Conservation (phyloP, 768 basidiomycete genomes). For the Macrolepiota albuminosa region DNA sequence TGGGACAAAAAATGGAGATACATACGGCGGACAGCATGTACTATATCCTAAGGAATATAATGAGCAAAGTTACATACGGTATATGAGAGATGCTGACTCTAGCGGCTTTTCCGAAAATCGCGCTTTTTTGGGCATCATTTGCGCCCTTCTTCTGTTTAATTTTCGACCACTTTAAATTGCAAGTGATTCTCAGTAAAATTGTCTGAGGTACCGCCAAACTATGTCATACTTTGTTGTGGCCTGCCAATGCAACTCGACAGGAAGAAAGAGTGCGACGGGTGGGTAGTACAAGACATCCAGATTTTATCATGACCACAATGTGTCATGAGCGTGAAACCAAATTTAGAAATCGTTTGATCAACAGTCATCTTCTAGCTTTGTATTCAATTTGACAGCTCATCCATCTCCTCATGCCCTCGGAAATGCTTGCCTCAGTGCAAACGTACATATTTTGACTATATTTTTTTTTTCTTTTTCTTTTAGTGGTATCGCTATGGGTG, state of each 20-base stretch:
- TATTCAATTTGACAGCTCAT: not conserved
- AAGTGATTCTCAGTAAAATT: not conserved
- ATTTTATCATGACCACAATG: conserved; percentile 9
- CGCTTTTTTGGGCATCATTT: conserved; percentile 58
- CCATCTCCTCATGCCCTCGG: not conserved
- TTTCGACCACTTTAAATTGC: conserved; percentile 59
- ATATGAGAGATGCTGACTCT: conserved; percentile 34
- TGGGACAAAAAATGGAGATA: not conserved
- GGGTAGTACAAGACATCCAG: conserved; percentile 6
- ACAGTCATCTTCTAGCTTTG: not conserved
- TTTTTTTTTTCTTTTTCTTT: not conserved
- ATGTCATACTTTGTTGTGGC: conserved; percentile 37
- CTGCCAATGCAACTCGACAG: conserved; percentile 20
- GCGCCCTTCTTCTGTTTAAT: conserved; percentile 67
- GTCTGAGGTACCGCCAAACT: no score
- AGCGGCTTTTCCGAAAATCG: conserved; percentile 49
- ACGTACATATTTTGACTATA: conserved; percentile 1
- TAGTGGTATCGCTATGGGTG: no score
- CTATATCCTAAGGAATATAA: conserved; percentile 45
- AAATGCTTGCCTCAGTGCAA: not conserved
- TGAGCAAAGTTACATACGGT: not conserved
- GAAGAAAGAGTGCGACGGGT: conserved; percentile 18
- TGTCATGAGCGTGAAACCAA: not conserved
- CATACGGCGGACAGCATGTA: conserved; percentile 54
- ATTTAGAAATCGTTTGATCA: not conserved